Percentiles rank a stretch among this genome's conserved stretches.
phyloP scores from a whole-genome alignment of 805 yeast genomes.

The Wickerhamiella dianesei region DNA sequence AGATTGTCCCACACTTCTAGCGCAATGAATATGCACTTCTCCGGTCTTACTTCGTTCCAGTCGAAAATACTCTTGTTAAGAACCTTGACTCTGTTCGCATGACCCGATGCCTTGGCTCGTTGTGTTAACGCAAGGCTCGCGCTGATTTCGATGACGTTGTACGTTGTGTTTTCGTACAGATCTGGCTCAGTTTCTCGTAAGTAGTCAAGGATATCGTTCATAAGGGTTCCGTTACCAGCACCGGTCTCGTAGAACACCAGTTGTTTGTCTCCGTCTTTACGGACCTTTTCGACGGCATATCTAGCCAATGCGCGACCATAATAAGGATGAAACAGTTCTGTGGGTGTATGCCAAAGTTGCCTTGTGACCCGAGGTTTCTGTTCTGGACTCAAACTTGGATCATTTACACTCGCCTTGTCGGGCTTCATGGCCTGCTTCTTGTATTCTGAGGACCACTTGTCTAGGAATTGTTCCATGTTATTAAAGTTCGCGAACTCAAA shows the following conservation, averaged over 20 bases:
- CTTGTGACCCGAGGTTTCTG: conserved; percentile 9
- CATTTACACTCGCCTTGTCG: conserved; percentile 29
- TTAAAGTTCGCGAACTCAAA: conserved; percentile 44
- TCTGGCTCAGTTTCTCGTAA: conserved; percentile 53
- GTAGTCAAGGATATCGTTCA: conserved; percentile 59
- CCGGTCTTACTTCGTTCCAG: conserved; percentile 46
- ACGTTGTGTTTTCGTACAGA: conserved; percentile 52
- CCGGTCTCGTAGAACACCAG: conserved; percentile 75
- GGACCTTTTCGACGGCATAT: conserved; percentile 58
- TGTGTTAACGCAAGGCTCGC: conserved; percentile 38
- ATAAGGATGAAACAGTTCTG: conserved; percentile 67
- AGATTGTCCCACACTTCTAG: conserved; percentile 76
- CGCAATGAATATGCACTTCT: conserved; percentile 67
- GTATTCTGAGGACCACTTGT: conserved; percentile 52
- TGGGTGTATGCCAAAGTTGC: conserved; percentile 84
- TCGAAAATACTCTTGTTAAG: conserved; percentile 65
- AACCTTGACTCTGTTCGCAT: conserved; percentile 43
- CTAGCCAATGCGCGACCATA: conserved; percentile 81
- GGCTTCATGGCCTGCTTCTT: conserved; percentile 18
- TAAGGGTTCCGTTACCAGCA: conserved; percentile 79
- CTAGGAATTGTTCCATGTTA: conserved; percentile 58
- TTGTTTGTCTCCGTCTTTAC: conserved; percentile 44
- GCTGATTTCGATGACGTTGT: conserved; percentile 62
- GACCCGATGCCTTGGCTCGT: conserved; percentile 31
- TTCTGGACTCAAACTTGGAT: conserved; percentile 9